Evolutionary conservation across 2,329 filamentous ascomycete species (phyloP).

Genomic region (Aulographum hederae): DNA sequence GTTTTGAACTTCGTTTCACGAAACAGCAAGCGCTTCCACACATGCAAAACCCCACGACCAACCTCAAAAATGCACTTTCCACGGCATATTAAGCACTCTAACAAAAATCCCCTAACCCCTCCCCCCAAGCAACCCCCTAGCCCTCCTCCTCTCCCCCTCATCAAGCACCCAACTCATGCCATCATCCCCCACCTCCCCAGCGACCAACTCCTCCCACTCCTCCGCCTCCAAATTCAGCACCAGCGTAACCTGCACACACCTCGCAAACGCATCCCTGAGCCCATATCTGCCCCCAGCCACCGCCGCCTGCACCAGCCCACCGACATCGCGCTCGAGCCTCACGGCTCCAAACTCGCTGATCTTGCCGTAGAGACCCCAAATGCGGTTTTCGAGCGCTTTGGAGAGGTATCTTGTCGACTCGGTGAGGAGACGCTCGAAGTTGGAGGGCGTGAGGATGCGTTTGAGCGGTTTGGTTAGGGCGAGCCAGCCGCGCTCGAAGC

Average conservation of each 20-base stretch:
- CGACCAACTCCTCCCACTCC: constrained; percentile 66
- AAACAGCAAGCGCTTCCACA: no score
- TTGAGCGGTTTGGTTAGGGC: constrained; percentile 68
- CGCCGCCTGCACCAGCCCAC: constrained; percentile 51
- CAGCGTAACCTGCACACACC: constrained; percentile 64
- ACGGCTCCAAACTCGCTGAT: constrained; percentile 70
- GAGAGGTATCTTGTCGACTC: constrained; percentile 58
- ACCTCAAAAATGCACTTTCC: no score
- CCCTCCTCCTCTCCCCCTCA: constrained; percentile 54
- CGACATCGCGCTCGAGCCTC: constrained; percentile 68
- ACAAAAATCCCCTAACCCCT: no score
- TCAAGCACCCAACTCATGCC: constrained; percentile 55
- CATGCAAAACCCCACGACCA: no score
- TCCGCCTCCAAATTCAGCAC: constrained; percentile 91
- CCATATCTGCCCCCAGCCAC: constrained; percentile 54
- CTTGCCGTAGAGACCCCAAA: constrained; percentile 62
- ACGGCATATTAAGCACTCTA: no score
- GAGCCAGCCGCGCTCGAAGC: constrained; percentile 77
- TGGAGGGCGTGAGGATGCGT: constrained; percentile 61
- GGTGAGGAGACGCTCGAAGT: constrained; percentile 59
- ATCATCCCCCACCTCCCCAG: constrained; percentile 29
- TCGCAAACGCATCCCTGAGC: constrained; percentile 57
- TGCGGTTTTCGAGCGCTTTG: constrained; percentile 67
- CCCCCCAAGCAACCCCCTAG: no score
- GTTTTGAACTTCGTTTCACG: no score